Percentiles rank a stretch among this genome's conserved stretches.
phyloP scores from a whole-genome alignment of 2,329 filamentous ascomycete species.

The Neonectria hederae region DNA sequence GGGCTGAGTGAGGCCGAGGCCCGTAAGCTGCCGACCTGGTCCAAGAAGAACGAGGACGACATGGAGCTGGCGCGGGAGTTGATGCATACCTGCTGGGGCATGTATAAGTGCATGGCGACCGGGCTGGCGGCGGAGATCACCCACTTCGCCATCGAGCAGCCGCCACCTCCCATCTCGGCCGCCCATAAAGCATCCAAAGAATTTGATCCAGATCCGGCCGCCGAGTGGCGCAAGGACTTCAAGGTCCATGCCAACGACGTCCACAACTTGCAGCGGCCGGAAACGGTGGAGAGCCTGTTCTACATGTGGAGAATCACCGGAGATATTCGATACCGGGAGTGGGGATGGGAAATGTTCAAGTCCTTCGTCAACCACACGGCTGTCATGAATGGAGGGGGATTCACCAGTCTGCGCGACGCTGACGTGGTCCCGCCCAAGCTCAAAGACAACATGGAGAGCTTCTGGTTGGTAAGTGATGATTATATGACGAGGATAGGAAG shows the following conservation, averaged over 20 bases:
- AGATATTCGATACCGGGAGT: slow-evolving; percentile 87
- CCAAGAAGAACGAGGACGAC: slow-evolving; percentile 81
- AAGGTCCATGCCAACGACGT: slow-evolving; percentile 81
- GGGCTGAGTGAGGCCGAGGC: slow-evolving; percentile 81
- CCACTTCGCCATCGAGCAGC: slow-evolving; percentile 81
- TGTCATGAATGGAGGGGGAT: slow-evolving; percentile 80
- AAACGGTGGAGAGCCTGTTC: slow-evolving; percentile 95
- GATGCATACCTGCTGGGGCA: slow-evolving; percentile 97
- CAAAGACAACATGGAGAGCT: slow-evolving; percentile 97
- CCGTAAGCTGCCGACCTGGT: slow-evolving; percentile 77
- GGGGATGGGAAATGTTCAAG: slow-evolving; percentile 99
- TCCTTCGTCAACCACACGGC: slow-evolving; percentile 87
- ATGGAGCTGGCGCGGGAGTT: slow-evolving; percentile 88
- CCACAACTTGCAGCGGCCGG: slow-evolving; percentile 94
- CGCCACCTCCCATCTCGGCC: slow-evolving; percentile 68
- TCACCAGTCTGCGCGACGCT: slow-evolving; percentile 82
- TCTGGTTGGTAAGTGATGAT: slow-evolving; percentile 81
- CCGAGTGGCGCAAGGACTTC: slow-evolving; percentile 80
- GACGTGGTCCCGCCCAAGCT: slow-evolving; percentile 73
- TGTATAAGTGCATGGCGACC: slow-evolving; percentile 90
- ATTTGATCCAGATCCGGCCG: slow-evolving; percentile 62
- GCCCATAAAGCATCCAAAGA: slow-evolving; percentile 57
- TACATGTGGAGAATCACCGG: slow-evolving; percentile 99
- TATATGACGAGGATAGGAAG: neutral
- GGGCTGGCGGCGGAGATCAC: slow-evolving; percentile 95